Base-by-base conservation (phyloP, 371 early-diverging fungal species). In the Sporodiniella umbellata region DNA sequence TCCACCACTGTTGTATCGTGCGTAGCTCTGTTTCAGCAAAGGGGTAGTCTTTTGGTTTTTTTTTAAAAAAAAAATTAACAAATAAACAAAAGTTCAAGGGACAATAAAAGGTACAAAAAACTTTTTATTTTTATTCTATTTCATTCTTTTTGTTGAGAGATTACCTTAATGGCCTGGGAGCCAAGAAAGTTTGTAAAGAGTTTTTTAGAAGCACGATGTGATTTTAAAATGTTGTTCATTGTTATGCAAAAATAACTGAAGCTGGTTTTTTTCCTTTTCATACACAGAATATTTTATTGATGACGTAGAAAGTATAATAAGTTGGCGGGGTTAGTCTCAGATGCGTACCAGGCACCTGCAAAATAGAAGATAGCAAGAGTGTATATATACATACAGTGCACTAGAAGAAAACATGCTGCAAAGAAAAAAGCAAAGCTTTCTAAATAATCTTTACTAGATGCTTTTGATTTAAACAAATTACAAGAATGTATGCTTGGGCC, bases 1-100 rank as follows among this genome's bases (percentile, higher is more conserved):
- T 48, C 65, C 62, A 14, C 67, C 65, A 12, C 14, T 35, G 35
- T 71, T 60, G 40, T 76, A 72, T 14, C 40, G 43, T 15, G 59
- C 67, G 30, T 50, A 28, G 22, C 54, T 50, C 37, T 38, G 49
- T 26, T 54, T 42, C 18, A 62, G 10, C 30, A 54, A 10, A 31
- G 63, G 63, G 1, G 48, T 33, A 22, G 63, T 10, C 63, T 62
- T 52, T 4, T 19, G n/a, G n/a, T 81, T 64, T 23, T 15, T 19
- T 28, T 23, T 18, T 31, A 46, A 17, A 37, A 22, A 28, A 15
- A 45, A 6, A 45, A 30, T 10, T 18, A 26, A 45, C 24, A 23
- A 14, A n/a, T n/a, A n/a, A n/a, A n/a, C n/a, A n/a, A n/a, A n/a
- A n/a, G n/a, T n/a, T n/a, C n/a, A n/a, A n/a, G n/a, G n/a, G n/a